Evolutionary conservation across 805 yeast genomes (phyloP), one percentile per base, ranked within the genome.

Genomic region (Saturnispora halmiae): DNA sequence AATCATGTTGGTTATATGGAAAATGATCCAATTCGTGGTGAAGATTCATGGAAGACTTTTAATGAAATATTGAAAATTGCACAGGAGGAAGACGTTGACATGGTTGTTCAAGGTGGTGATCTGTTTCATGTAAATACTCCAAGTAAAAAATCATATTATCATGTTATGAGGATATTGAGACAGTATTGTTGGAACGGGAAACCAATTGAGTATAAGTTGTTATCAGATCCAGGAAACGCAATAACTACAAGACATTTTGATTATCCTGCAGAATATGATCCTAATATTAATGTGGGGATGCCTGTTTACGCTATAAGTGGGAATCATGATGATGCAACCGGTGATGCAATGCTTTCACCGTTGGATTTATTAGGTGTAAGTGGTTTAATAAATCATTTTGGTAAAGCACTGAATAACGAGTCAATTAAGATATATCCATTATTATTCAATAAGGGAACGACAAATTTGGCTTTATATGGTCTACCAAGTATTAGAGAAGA

Each of bases 241-340:
- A 69, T 82, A 47, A 77, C 73, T 36, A 78, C 75, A 42, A 50
- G 55, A 30, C 81, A 82, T 14, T 69, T 82, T 49, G 73, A 78
- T 37, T 72, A 74, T 41, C 82, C 88, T 21, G 87, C 87, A 54
- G 94, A 84, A 57, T 92, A 85, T 54, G 97, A 92, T 58, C 86
- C 90, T 2, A 86, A 92, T 58, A 61, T 85, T 45, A 92, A 92
- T 59, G 79, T 92, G 3, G 77, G 94, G 0, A 72, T 88, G 13
- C 98, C 98, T 0, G 73, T 92, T 7, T 86, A 92, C 66, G 90
- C 88, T 6, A 90, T 92, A 4, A 77, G 90, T 34, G 98, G 98
- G 2, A 92, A 92, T 53, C 98, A 92, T 58, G 98, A 92, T 60
- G 97, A 92, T 60, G 85, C 95, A 3, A 83, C 95, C 0, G 97